Conservation (phyloP, 2,329 filamentous ascomycete genomes). For the Alternaria sp. region DNA sequence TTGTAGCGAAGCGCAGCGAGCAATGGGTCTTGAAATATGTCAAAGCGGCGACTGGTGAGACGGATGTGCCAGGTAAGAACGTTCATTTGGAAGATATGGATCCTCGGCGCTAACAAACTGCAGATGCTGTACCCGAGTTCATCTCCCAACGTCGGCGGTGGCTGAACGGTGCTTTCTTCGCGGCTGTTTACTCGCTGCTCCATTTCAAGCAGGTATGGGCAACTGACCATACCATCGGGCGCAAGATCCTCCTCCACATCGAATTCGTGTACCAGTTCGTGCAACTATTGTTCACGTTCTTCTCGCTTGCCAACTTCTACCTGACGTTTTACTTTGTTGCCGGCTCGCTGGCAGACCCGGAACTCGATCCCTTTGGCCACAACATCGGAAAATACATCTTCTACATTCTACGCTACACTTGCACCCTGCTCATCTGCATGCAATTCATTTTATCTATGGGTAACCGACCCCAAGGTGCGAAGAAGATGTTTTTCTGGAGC, state of each 20-base stretch:
- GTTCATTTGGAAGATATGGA: neutral
- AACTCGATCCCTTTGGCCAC: conserved; percentile 90
- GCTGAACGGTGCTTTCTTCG: conserved; percentile 99
- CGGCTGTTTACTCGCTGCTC: conserved; percentile 94
- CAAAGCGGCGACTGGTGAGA: conserved; percentile 94
- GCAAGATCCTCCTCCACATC: conserved; percentile 90
- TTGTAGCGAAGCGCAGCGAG: conserved; percentile 93
- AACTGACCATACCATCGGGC: conserved; percentile 87
- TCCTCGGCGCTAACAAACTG: conserved; percentile 7
- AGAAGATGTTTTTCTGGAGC: conserved; percentile 84
- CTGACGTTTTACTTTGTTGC: conserved; percentile 98
- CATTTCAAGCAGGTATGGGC: conserved; percentile 93
- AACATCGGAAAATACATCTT: conserved; percentile 86
- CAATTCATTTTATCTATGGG: conserved; percentile 98
- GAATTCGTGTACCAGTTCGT: conserved; percentile 97
- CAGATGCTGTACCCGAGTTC: conserved; percentile 92
- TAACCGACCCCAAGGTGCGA: conserved; percentile 93
- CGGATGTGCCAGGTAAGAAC: conserved; percentile 88
- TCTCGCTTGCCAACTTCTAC: conserved; percentile 98
- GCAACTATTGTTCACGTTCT: conserved; percentile 93
- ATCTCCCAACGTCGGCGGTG: conserved; percentile 95
- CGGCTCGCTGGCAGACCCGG: conserved; percentile 80
- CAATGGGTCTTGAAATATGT: conserved; percentile 99
- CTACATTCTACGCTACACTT: conserved; percentile 82
- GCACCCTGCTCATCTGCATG: conserved; percentile 85